Conservation (phyloP, 257 asterid species). For the Leptodermis oblonga region DNA sequence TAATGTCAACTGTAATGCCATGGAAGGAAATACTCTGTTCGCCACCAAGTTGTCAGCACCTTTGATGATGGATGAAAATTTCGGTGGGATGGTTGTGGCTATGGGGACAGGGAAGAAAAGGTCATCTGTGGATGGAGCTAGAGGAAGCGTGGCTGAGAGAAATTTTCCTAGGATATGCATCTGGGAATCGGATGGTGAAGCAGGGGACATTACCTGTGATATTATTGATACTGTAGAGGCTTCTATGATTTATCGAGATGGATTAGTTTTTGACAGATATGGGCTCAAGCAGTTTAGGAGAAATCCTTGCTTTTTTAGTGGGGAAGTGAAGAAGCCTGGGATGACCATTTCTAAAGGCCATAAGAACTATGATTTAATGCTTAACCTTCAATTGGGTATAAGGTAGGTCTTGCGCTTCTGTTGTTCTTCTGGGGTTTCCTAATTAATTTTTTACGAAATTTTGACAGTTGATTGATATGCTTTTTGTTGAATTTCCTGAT, state of each 20-base stretch:
- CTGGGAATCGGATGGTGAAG: constrained; percentile 98
- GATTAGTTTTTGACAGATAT: constrained; percentile 47
- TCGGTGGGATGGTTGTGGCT: constrained; percentile 34
- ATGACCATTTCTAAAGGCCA: constrained; percentile 85
- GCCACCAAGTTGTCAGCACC: constrained; percentile 44
- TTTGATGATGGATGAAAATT: constrained; percentile 38
- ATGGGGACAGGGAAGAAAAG: constrained; percentile 52
- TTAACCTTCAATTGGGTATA: constrained; percentile 94
- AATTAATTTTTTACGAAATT: background rate
- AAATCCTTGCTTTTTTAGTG: constrained; percentile 54
- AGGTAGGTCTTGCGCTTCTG: constrained; percentile 38
- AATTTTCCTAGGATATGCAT: constrained; percentile 79
- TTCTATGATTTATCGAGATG: constrained; percentile 58
- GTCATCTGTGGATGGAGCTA: constrained; percentile 53
- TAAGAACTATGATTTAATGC: constrained; percentile 91
- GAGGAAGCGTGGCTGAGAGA: constrained; percentile 46
- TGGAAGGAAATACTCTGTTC: constrained; percentile 29
- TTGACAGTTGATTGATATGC: background rate
- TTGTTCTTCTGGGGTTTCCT: constrained; percentile 1
- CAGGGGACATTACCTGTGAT: constrained; percentile 96
- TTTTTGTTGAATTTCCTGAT: constrained; percentile 2
- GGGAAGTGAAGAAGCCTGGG: constrained; percentile 89
- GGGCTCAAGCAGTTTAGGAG: constrained; percentile 65
- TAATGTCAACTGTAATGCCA: background rate
- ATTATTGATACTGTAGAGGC: constrained; percentile 85